A percentile compares a stretch with the other conserved stretches of the same genome.
phyloP scores from a whole-genome alignment of 1,284 basidiomycete species.

The Microstroma glucosiphilum region DNA sequence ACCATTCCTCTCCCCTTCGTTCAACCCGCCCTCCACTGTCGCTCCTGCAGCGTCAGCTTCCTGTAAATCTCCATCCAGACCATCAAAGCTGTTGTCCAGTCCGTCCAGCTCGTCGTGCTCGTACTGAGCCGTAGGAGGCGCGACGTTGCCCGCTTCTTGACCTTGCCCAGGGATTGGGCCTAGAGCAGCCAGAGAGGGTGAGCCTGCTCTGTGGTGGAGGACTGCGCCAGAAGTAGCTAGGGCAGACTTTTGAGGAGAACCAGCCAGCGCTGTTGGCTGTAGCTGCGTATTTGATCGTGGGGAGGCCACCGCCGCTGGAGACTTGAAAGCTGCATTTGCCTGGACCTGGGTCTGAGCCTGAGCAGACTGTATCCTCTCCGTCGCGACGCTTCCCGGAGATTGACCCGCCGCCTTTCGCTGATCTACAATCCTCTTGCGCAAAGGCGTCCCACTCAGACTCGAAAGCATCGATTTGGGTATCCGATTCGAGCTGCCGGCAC shows the following conservation, averaged over 20 bases:
- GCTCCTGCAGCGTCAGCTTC: neutral
- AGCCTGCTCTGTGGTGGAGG: neutral
- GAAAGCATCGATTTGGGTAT: too few relatives aligned
- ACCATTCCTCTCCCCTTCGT: too few relatives aligned
- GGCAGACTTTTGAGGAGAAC: neutral
- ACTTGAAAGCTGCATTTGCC: too few relatives aligned
- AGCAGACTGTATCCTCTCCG: too few relatives aligned
- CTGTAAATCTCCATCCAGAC: neutral
- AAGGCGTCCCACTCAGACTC: too few relatives aligned
- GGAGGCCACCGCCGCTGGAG: neutral
- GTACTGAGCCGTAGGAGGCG: neutral
- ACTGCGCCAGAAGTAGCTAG: neutral
- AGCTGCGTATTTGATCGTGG: neutral
- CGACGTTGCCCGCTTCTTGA: neutral
- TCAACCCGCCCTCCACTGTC: neutral
- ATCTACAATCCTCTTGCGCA: too few relatives aligned
- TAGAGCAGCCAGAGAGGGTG: neutral
- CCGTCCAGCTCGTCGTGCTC: conserved; percentile 4
- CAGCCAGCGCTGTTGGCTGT: neutral
- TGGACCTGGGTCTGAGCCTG: too few relatives aligned
- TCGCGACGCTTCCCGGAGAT: too few relatives aligned
- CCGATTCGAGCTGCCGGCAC: too few relatives aligned
- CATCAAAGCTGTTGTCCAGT: conserved; percentile 1
- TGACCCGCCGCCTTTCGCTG: too few relatives aligned
- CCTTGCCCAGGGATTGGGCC: neutral